Base-by-base conservation (phyloP, 345 rosid species). In the Dipteronia dyeriana region DNA sequence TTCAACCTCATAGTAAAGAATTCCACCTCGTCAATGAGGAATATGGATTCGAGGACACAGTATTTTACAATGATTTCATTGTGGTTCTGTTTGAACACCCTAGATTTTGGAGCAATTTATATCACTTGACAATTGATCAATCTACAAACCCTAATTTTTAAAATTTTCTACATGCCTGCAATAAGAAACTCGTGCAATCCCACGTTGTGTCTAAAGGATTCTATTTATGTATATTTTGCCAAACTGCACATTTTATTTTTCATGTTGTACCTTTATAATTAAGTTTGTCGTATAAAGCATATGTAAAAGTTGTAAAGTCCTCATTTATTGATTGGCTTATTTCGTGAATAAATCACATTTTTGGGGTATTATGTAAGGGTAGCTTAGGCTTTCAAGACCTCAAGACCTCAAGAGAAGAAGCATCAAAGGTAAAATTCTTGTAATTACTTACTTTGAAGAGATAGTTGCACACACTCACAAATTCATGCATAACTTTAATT, bases 1-100 rank as follows among this genome's bases (percentile, higher is more conserved):
- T 95, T 1, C 95, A 90, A 61, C 86, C 91, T 13, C 97, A 88
- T 25, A 90, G 70, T 75, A 94, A 91, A 25, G 99, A 96, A 85
- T 82, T 92, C n/a, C 88, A 92, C 66, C 97, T 94, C 41, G 90
- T 97, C 77, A 88, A 92, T 95, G 94, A 95, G 77, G 98, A 93
- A 85, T 84, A 94, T 68, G 92, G 85, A 45, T 89, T 83, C 83
- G 94, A 93, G 71, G 98, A 89, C 43, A 91, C 87, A 90, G 97
- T 93, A 74, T 54, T 54, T 38, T 56, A 9, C 25, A 9, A 17
- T 49, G 3, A 29, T 54, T n/a, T 12, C 17, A 26, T 13, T 29
- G 14, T 74, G 53, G 19, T 29, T 7, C 38, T 72, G 31, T 3
- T 72, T 71, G 4, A 26, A 38, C 1, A 38, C 41, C 41, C 41